These are phyloP conservation scores for Umbilicaria muhlenbergii DNA, from an alignment of 495 filamentous ascomycete genomes.

Conservation along the genomic window DNA sequence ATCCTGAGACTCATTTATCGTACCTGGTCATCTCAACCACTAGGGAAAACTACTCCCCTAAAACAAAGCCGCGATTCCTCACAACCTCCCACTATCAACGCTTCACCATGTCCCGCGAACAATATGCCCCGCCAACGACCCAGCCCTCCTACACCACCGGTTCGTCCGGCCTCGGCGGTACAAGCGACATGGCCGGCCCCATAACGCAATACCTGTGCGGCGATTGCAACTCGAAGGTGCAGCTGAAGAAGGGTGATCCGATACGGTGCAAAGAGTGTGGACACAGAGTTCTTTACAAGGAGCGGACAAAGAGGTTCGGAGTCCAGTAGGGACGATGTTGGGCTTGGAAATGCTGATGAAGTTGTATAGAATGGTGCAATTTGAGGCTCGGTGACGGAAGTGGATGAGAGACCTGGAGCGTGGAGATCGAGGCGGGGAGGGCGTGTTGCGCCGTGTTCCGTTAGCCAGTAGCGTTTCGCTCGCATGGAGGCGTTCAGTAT, in stretches of 20 bases:
- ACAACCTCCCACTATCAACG: no score
- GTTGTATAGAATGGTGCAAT: conserved; percentile 76
- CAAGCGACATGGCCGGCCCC: conserved; percentile 7
- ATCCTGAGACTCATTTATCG: no score
- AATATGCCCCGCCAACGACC: conserved; percentile 39
- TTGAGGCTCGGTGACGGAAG: conserved; percentile 62
- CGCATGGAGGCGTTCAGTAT: no score
- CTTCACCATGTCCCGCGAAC: conserved; percentile 39
- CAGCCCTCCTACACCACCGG: conserved; percentile 1
- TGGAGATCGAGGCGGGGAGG: background rate
- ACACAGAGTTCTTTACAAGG: conserved; percentile 92
- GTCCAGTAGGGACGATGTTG: background rate
- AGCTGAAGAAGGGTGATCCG: conserved; percentile 67
- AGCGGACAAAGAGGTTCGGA: conserved; percentile 84
- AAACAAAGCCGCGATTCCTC: no score
- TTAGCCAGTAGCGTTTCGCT: no score
- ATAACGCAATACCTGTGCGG: conserved; percentile 64
- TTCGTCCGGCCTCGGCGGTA: conserved; percentile 4
- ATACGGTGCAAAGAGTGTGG: conserved; percentile 95
- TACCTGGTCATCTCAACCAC: no score
- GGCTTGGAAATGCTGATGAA: conserved; percentile 3
- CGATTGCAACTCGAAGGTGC: conserved; percentile 74
- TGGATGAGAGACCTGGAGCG: background rate
- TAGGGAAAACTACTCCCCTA: no score
- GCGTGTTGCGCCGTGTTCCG: no score